Conservation (phyloP, 441 rosid species). For the Euphorbia celastroides region DNA sequence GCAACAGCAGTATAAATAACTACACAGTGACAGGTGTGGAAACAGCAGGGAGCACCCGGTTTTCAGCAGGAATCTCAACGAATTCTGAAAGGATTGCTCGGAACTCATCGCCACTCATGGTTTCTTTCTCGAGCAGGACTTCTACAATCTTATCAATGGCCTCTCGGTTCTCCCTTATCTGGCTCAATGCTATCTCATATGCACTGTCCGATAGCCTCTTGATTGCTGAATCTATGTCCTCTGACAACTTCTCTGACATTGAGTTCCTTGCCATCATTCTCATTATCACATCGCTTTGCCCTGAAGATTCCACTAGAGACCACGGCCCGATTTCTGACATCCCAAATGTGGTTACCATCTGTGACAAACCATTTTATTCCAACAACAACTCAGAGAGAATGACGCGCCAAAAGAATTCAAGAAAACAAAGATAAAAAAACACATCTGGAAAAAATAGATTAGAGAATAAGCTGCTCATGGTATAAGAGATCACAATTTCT, state of each 20-base stretch:
- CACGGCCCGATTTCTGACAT: conserved; percentile 99
- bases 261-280: conserved; percentile 99
- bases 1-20: too few relatives aligned
- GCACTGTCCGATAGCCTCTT: conserved; percentile 76
- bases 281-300: conserved; percentile 89
- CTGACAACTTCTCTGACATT: conserved; percentile 94
- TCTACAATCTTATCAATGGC: conserved; percentile 97
- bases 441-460: too few relatives aligned
- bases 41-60: conserved; percentile 51
- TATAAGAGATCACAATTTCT: too few relatives aligned
- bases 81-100: conserved; percentile 86
- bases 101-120: conserved; percentile 82
- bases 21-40: conserved; percentile 53
- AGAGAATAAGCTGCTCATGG: too few relatives aligned
- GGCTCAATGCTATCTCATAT: conserved; percentile 65
- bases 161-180: conserved; percentile 85
- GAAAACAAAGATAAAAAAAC: too few relatives aligned
- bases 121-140: conserved; percentile 83
- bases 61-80: conserved; percentile 76
- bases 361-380: conserved; percentile 11
- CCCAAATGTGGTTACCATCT: conserved; percentile 95
- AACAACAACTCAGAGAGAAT: neutral
- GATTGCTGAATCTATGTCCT: conserved; percentile 73
- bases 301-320: conserved; percentile 81
- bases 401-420: neutral